Percentiles rank a stretch among this genome's conserved stretches.
These are phyloP conservation scores for Zalaria sp. DNA, from an alignment of 2,329 filamentous ascomycete genomes.

Conservation along the genomic window DNA sequence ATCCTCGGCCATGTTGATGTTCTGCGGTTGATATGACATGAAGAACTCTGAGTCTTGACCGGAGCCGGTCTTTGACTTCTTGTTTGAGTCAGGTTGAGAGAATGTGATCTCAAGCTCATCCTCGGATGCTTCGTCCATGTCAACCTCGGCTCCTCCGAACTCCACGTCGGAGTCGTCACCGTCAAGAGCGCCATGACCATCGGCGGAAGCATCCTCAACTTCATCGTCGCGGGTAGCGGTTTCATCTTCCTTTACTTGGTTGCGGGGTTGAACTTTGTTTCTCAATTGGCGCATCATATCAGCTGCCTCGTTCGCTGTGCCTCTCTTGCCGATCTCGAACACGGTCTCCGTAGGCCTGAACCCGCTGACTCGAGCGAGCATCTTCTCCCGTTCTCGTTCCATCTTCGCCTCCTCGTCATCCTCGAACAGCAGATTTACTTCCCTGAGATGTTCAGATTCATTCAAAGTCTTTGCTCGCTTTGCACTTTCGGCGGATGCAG, in stretches of 20 bases:
- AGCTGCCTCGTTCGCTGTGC: conserved; percentile 52
- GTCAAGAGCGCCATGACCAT: conserved; percentile 23
- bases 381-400: conserved; percentile 63
- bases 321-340: conserved; percentile 78
- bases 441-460: conserved; percentile 52
- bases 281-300: conserved; percentile 63
- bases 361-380: conserved; percentile 77
- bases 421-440: conserved; percentile 65
- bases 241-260: conserved; percentile 7
- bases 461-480: conserved; percentile 73
- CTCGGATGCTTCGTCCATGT: conserved; percentile 32
- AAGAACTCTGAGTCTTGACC: conserved; percentile 83
- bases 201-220: conserved; percentile 21
- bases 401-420: conserved; percentile 44
- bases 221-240: conserved; percentile 15
- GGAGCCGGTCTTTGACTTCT: conserved; percentile 14
- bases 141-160: conserved; percentile 16
- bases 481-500: conserved; percentile 79
- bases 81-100: conserved; percentile 18
- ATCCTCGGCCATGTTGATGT: conserved; percentile 71
- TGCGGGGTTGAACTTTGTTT: conserved; percentile 43
- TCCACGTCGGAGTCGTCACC: conserved; percentile 24
- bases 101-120: conserved; percentile 40
- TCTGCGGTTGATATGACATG: conserved; percentile 88
- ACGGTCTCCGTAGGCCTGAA: conserved; percentile 88